A percentile compares a stretch with the other conserved stretches of the same genome.
Evolutionary conservation across 1,284 basidiomycete species (phyloP).

Genomic region (Pisolithus thermaeus): DNA sequence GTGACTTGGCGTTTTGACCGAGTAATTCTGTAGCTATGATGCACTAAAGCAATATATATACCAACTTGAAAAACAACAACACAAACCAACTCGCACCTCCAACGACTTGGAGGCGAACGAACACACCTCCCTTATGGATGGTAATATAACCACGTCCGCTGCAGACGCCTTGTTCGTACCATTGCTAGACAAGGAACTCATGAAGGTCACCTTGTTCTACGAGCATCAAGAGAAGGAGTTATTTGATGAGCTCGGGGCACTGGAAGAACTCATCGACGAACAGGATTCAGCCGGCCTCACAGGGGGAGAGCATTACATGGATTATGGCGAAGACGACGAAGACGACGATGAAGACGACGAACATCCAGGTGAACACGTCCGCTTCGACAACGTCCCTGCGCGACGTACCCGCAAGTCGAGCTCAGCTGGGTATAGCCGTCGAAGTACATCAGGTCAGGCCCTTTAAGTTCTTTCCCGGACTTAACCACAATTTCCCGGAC

Average conservation of each 20-base stretch:
- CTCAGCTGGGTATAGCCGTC: slow-evolving; percentile 26
- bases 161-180: slow-evolving; percentile 64
- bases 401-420: slow-evolving; percentile 33
- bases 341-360: slow-evolving; percentile 64
- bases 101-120: slow-evolving; percentile 67
- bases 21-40: slow-evolving; percentile 61
- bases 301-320: slow-evolving; percentile 40
- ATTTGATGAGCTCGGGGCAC: slow-evolving; percentile 50
- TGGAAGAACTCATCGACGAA: slow-evolving; percentile 62
- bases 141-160: slow-evolving; percentile 25
- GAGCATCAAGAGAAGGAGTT: slow-evolving; percentile 71
- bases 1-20: not conserved
- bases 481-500: slow-evolving; percentile 3
- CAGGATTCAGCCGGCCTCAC: slow-evolving; percentile 65
- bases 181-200: slow-evolving; percentile 78
- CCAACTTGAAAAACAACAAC: slow-evolving; percentile 72
- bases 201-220: slow-evolving; percentile 84
- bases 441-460: slow-evolving; percentile 21
- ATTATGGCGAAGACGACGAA: slow-evolving; percentile 57
- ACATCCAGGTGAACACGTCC: slow-evolving; percentile 51
- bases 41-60: slow-evolving; percentile 84
- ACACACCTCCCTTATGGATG: slow-evolving; percentile 45
- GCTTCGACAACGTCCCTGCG: slow-evolving; percentile 34
- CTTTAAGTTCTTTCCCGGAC: not conserved
- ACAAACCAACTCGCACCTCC: slow-evolving; percentile 35